Conservation (phyloP, 2,329 filamentous ascomycete species). For the Pleurostoma richardsiae region DNA sequence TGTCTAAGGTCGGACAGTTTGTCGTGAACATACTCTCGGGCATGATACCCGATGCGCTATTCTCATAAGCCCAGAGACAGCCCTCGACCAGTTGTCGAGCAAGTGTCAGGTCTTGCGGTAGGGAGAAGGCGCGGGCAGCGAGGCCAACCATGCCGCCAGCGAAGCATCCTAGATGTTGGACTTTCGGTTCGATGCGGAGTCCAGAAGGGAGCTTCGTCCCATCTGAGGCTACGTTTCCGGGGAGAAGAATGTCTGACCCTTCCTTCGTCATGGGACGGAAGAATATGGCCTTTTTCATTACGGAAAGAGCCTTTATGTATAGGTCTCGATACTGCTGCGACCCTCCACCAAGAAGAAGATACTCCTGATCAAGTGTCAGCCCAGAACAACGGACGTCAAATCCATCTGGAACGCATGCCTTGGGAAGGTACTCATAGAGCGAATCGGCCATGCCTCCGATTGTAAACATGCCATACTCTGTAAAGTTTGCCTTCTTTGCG, state of each 20-base stretch:
- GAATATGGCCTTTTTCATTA: slow-evolving; percentile 51
- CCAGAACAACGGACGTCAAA: too few species aligned
- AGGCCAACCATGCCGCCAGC: slow-evolving; percentile 46
- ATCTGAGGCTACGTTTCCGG: slow-evolving; percentile 28
- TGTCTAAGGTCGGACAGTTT: slow-evolving; percentile 23
- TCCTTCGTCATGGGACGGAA: slow-evolving; percentile 57
- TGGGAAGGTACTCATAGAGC: slow-evolving; percentile 33
- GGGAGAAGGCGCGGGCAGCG: slow-evolving; percentile 36
- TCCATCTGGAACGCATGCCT: slow-evolving; percentile 50
- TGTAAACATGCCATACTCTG: slow-evolving; percentile 20
- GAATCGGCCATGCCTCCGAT: slow-evolving; percentile 36
- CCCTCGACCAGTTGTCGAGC: slow-evolving; percentile 42
- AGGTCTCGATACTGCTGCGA: slow-evolving; percentile 49
- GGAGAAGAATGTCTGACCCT: slow-evolving; percentile 51
- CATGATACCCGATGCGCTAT: slow-evolving; percentile 45
- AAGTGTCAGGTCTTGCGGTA: slow-evolving; percentile 33
- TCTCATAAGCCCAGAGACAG: slow-evolving; percentile 45
- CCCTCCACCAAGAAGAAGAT: slow-evolving; percentile 23
- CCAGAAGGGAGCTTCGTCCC: slow-evolving; percentile 7
- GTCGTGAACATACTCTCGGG: slow-evolving; percentile 41
- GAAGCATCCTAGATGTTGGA: slow-evolving; percentile 45
- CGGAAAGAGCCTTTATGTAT: slow-evolving; percentile 50
- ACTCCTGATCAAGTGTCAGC: too few species aligned
- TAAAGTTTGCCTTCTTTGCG: background rate
- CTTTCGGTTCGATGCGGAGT: slow-evolving; percentile 18